Base-by-base conservation (phyloP, 2,329 filamentous ascomycete genomes). In the Talaromyces sp. region DNA sequence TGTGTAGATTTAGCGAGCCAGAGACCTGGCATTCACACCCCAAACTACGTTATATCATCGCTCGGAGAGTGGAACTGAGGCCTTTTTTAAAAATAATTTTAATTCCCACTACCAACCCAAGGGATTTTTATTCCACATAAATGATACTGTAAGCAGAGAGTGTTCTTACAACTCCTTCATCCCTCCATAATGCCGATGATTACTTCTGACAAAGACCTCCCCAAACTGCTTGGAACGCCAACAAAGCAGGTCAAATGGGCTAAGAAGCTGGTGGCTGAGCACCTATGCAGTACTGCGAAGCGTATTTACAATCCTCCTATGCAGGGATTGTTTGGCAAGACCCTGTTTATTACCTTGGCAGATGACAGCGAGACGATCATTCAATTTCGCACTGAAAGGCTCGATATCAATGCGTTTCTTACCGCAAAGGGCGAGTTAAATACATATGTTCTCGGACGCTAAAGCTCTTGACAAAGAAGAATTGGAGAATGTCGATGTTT, bases 281-380 rank as follows among this genome's bases (percentile, higher is more conserved):
- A 70, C 66, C 62, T 72, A n/a, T 57, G 63, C 47, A 70, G 66
- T 60, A 59, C 65, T 56, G 63, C 62, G 12, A 69, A 70, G 58
- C 61, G 51, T 44, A 57, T 72, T 53, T 65, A 70, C 55, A 66
- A 66, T 42, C 70, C 68, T 62, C 66, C 64, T 23, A 68, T 71
- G 34, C 66, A 71, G 63, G 69, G 68, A 59, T 66, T 69, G 64
- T 71, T 69, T 59, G 69, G 68, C 42, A 67, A 67, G 59, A 69
- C 68, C 44, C 51, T 70, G 18, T 67, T 70, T 42, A 51, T 68
- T 16, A 65, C 66, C 33, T 57, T 72, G 23, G 61, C 47, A 12
- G 61, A 68, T 55, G 50, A 59, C 34, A 60, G 62, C 63, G 61
- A 68, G 59, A 61, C 67, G n/a, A 66, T 67, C 1, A 36, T 67